A percentile compares a stretch with the other conserved stretches of the same genome.
phyloP scores from a whole-genome alignment of 2,329 filamentous ascomycete genomes.

The Biscogniauxia marginata region DNA sequence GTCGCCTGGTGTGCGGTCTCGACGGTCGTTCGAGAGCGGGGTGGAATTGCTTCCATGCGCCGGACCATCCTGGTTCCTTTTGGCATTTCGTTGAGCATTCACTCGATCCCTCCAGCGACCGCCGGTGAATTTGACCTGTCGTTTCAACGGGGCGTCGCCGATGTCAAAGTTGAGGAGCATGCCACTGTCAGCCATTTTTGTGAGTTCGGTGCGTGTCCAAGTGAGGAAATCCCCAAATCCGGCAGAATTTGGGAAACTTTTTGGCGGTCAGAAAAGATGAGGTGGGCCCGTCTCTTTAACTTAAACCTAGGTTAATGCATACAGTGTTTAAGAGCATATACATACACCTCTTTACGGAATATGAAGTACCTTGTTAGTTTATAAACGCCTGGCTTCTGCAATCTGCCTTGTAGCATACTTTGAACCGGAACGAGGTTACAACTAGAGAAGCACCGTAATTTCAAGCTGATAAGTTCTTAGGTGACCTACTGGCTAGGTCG shows the following conservation, averaged over 20 bases:
- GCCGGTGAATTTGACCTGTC: conserved; percentile 71
- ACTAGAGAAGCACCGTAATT: too few relatives aligned
- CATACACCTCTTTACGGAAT: too few relatives aligned
- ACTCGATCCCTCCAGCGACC: conserved; percentile 91
- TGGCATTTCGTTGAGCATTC: conserved; percentile 67
- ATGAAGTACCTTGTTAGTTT: too few relatives aligned
- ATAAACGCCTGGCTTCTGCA: too few relatives aligned
- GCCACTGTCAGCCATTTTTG: conserved; percentile 84
- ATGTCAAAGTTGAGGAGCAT: conserved; percentile 92
- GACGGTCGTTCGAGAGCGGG: conserved; percentile 27
- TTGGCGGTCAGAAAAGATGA: not conserved
- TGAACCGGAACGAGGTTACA: too few relatives aligned
- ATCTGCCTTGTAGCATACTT: too few relatives aligned
- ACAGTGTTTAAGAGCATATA: too few relatives aligned
- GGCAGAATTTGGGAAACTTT: not conserved
- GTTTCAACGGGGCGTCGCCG: conserved; percentile 62
- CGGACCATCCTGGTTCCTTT: conserved; percentile 28
- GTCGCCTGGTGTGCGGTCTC: conserved; percentile 19
- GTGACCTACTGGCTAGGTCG: too few relatives aligned
- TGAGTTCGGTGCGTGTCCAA: conserved; percentile 1
- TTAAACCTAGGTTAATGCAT: not conserved
- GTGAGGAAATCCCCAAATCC: not conserved
- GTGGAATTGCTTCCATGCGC: conserved; percentile 31
- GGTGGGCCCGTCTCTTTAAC: too few relatives aligned
- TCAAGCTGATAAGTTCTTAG: too few relatives aligned